phyloP scores from a whole-genome alignment of 768 basidiomycete genomes.

The Lactarius sp. region DNA sequence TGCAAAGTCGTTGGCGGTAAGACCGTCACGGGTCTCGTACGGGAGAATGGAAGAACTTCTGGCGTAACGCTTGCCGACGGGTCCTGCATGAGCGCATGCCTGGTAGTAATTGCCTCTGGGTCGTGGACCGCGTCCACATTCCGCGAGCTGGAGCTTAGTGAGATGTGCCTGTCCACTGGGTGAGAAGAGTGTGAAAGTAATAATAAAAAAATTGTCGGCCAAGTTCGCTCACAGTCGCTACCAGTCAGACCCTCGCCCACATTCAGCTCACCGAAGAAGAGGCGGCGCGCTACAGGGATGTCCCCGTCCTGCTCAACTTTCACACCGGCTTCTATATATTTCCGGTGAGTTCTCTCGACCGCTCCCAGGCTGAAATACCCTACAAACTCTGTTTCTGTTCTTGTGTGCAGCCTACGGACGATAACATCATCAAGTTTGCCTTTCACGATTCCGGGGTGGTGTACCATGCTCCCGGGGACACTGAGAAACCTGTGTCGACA shows the following conservation, averaged over 20 bases:
- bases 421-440: conserved; percentile 71
- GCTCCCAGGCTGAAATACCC: background rate
- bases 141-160: conserved; percentile 48
- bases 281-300: conserved; percentile 50
- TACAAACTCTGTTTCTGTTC: background rate
- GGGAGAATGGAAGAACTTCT: conserved; percentile 38
- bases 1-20: conserved; percentile 57
- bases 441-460: conserved; percentile 74
- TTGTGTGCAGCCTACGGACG: conserved; percentile 52
- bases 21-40: conserved; percentile 48
- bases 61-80: conserved; percentile 67
- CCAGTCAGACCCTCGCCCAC: conserved; percentile 74
- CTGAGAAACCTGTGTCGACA: conserved; percentile 49
- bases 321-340: conserved; percentile 75
- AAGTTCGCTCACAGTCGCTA: background rate
- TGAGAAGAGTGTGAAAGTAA: conserved; percentile 29
- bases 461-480: conserved; percentile 31
- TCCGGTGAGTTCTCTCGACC: conserved; percentile 47
- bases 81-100: conserved; percentile 46
- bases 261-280: conserved; percentile 73
- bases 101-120: conserved; percentile 69
- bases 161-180: conserved; percentile 74
- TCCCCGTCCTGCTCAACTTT: conserved; percentile 72
- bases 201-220: background rate
- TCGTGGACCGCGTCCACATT: conserved; percentile 85